A percentile compares a stretch with the other conserved stretches of the same genome.
Conservation (phyloP, 129 eudicot species). For the Saussurea involucrata region DNA sequence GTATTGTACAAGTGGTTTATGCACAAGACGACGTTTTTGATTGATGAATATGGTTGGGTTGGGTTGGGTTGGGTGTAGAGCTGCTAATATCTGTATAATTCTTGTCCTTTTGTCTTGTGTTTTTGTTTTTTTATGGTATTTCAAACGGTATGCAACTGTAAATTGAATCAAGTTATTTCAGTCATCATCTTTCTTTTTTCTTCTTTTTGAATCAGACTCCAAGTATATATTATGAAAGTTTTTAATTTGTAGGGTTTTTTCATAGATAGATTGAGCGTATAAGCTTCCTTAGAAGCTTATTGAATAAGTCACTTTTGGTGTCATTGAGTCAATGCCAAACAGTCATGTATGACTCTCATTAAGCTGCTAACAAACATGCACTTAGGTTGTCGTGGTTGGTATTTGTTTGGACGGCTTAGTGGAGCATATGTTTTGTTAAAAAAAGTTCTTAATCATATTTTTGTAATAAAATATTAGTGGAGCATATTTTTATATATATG, state of each 20-base stretch:
- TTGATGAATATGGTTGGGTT: not conserved
- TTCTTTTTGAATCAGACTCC: too few species aligned
- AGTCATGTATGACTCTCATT: too few species aligned
- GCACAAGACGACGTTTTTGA: not conserved
- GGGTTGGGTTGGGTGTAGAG: conserved; percentile 4
- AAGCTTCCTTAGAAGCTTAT: too few species aligned
- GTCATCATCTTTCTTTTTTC: not conserved
- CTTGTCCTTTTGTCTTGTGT: not conserved
- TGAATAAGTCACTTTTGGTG: too few species aligned
- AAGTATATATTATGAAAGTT: too few species aligned
- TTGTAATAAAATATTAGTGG: not conserved
- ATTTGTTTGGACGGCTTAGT: too few species aligned
- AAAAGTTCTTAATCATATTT: not conserved
- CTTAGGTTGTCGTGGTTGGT: too few species aligned
- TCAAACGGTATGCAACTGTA: conserved; percentile 13
- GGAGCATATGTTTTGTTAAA: too few species aligned
- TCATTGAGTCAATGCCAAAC: too few species aligned
- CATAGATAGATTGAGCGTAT: too few species aligned
- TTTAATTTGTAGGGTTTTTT: too few species aligned
- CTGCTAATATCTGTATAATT: conserved; percentile 10
- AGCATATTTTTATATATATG: not conserved
- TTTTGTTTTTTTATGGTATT: conserved; percentile 10
- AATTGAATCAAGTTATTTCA: not conserved
- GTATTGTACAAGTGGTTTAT: conserved; percentile 1
- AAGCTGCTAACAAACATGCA: too few species aligned